A percentile compares a stretch with the other conserved stretches of the same genome.
Conservation (phyloP, 73 alveolate genomes). For the Paramecium sonneborni region DNA sequence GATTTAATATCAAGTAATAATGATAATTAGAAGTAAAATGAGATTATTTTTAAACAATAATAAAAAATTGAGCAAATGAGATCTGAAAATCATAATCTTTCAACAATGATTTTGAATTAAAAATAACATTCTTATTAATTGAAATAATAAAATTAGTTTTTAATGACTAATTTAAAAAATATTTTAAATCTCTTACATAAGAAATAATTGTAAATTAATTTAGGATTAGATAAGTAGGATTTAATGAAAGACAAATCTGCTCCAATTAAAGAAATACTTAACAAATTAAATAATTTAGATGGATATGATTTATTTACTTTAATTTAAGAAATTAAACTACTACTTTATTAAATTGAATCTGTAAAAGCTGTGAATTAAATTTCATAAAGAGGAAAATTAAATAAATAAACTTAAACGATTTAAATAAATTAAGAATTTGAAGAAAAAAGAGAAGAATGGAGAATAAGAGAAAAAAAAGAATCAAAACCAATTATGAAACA, state of each 20-base stretch:
- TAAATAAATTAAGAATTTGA: background rate
- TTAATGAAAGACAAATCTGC: background rate
- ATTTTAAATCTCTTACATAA: background rate
- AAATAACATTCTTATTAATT: background rate
- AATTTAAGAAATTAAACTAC: background rate
- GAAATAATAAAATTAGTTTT: background rate
- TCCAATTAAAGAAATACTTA: background rate
- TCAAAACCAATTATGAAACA: background rate
- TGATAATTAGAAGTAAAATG: background rate
- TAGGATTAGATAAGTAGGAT: background rate
- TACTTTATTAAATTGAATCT: background rate
- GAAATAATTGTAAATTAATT: background rate
- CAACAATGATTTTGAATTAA: background rate
- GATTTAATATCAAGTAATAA: background rate
- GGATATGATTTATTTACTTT: background rate
- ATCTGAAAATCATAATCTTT: background rate
- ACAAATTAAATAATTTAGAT: background rate
- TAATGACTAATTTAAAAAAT: background rate
- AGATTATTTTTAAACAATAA: background rate
- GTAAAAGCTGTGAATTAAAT: background rate
- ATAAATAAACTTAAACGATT: background rate
- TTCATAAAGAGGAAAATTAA: background rate
- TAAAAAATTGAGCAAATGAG: background rate
- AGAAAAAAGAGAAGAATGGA: background rate
- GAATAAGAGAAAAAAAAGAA: background rate